Conservation (phyloP, 257 asterid genomes). For the Nicotiana tomentosiformis region DNA sequence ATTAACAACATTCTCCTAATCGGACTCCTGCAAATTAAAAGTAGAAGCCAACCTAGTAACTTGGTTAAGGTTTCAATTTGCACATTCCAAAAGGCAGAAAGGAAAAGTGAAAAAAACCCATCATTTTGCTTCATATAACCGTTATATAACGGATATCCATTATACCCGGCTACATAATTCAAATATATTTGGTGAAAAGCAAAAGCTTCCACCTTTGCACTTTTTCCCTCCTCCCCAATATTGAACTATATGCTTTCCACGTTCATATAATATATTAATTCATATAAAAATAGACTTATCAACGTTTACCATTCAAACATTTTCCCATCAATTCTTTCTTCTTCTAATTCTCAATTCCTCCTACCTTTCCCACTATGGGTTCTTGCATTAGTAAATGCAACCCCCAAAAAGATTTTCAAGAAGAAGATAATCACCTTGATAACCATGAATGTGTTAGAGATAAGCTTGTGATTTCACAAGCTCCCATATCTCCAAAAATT, state of each 20-base stretch:
- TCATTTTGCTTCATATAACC: conserved; percentile 34
- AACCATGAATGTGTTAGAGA: conserved; percentile 37
- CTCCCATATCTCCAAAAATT: conserved; percentile 21
- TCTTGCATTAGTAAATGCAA: conserved; percentile 82
- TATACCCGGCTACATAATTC: conserved; percentile 47
- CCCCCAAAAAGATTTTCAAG: conserved; percentile 36
- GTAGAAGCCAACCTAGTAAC: not conserved
- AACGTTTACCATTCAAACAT: conserved; percentile 9
- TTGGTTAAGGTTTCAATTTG: not conserved
- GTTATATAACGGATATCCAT: conserved; percentile 50
- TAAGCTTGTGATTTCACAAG: conserved; percentile 52
- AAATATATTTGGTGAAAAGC: conserved; percentile 22
- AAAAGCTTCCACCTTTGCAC: conserved; percentile 24
- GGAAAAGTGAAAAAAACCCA: conserved; percentile 12
- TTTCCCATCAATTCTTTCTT: not conserved
- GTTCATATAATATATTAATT: conserved; percentile 10
- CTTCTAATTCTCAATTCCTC: not conserved
- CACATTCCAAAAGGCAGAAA: not conserved
- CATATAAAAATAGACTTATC: not conserved
- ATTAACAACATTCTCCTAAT: not conserved
- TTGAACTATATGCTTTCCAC: conserved; percentile 21
- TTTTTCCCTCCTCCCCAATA: conserved; percentile 11
- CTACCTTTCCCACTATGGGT: conserved; percentile 41
- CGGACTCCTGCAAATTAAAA: not conserved
- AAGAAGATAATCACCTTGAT: conserved; percentile 14